Evolutionary conservation across 192 early-diverging fungal species (phyloP), one percentile per base, ranked within the genome.

Genomic region (Entomortierella parvispora): DNA sequence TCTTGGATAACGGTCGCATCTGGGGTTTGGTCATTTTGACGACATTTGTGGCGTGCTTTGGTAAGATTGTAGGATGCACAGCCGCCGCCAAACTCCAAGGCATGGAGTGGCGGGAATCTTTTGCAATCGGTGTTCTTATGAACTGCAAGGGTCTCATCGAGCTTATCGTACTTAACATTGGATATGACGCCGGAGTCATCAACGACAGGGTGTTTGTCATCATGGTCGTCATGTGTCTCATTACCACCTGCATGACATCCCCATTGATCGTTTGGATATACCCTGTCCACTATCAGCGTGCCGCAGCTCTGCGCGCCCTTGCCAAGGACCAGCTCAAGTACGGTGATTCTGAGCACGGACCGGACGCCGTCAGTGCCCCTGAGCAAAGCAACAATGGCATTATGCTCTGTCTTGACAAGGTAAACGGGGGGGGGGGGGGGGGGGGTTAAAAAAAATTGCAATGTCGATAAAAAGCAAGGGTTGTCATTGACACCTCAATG

Each of bases 91-190:
- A 85, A 34, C 47, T 92, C 17, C 83, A 81, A 37, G 91, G 90
- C 15, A 87, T 95, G 61, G 84, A 85, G 22, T 93, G 89, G 90
- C 86, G 93, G 65, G 95, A 99, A 68, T 93, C 94, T 2, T 77
- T 92, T 14, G 86, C 94, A 0, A 86, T 97, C 45, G 97, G 97
- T 2, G 69, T 95, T 48, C 79, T 99, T 49, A 97, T 99, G 96
- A 97, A 94, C 84, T 94, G 93, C 69, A 97, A 97, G 81, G 96
- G 93, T 46, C 84, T 99, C 29, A 94, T 99, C 22, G 97, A 99
- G 77, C 84, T 99, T 8, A 97, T 97, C 61, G 95, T 99, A 32
- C 87, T 99, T 9, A 99, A 99, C 81, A 89, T 99, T 61, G 96
- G 97, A 12, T 83, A 92, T 62, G 82, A 93, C 40, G 93, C 95